These are phyloP conservation scores for Venturia pyrina DNA, from an alignment of 2,329 filamentous ascomycete species.

Conservation along the genomic window DNA sequence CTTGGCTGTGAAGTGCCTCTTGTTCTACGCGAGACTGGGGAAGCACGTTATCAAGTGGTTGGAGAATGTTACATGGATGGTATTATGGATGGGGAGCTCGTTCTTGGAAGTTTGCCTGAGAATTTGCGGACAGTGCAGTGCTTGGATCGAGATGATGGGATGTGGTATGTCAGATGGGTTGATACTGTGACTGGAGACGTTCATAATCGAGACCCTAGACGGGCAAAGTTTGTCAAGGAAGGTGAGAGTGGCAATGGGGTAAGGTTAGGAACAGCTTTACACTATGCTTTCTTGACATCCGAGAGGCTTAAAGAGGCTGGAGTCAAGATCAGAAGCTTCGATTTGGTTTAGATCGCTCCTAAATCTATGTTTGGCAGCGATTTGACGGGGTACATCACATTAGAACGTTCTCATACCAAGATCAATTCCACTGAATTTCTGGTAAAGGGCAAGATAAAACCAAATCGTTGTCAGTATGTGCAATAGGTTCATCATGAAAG, in stretches of 20 bases:
- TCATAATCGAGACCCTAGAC: background rate
- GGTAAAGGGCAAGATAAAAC: too few relatives aligned
- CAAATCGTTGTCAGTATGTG: too few relatives aligned
- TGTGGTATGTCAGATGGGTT: background rate
- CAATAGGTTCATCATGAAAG: background rate
- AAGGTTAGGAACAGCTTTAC: background rate
- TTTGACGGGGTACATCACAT: too few relatives aligned
- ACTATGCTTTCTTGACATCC: background rate
- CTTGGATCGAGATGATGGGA: background rate
- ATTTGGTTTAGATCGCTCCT: background rate
- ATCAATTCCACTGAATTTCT: too few relatives aligned
- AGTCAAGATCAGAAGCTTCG: background rate
- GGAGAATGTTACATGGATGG: constrained; percentile 6
- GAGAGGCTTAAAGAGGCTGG: background rate
- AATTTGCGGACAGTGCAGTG: background rate
- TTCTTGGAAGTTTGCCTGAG: background rate
- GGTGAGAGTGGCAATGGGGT: background rate
- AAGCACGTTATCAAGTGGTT: constrained; percentile 2
- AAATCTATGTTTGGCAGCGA: too few relatives aligned
- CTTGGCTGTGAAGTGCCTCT: background rate
- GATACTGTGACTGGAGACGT: background rate
- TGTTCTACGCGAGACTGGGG: background rate
- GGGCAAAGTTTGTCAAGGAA: background rate
- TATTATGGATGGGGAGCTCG: background rate
- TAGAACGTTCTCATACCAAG: too few relatives aligned